phyloP scores from a whole-genome alignment of 805 yeast genomes.

The Saccharomyces kudriavzevii region DNA sequence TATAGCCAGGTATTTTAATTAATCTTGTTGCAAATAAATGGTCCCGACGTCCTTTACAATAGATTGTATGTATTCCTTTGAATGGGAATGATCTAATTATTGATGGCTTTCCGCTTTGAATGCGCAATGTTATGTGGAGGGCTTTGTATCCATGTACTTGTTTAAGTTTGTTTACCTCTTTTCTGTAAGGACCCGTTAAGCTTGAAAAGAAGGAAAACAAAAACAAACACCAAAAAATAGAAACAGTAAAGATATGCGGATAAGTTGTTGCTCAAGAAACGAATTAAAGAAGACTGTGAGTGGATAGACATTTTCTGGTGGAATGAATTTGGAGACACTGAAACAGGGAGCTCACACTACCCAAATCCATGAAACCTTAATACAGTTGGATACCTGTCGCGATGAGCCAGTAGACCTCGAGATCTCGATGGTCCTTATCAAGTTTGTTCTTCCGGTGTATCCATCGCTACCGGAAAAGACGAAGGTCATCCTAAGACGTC shows the following conservation, averaged over 20 bases:
- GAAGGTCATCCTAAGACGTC: slow-evolving; percentile 1
- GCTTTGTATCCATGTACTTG: neutral
- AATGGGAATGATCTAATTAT: neutral
- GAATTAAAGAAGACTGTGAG: neutral
- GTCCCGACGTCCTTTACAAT: neutral
- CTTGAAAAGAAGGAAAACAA: neutral
- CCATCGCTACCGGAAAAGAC: slow-evolving; percentile 15
- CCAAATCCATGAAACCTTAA: neutral
- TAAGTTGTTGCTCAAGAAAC: neutral
- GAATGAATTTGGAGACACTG: neutral
- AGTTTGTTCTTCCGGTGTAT: slow-evolving; percentile 16
- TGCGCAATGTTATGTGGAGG: neutral
- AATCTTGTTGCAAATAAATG: neutral
- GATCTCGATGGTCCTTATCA: slow-evolving; percentile 2
- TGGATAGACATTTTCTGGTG: neutral
- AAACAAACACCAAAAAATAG: neutral
- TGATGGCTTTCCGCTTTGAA: neutral
- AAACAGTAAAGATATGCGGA: neutral
- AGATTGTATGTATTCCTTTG: neutral
- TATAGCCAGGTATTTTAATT: neutral
- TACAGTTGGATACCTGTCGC: neutral
- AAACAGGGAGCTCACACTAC: neutral
- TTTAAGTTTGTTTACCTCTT: neutral
- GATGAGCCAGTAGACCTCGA: neutral
- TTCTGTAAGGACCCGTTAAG: neutral